Percentiles rank a stretch among this genome's conserved stretches.
Evolutionary conservation across 2,329 filamentous ascomycete genomes (phyloP).

Genomic region (Xenoacremonium recifei): DNA sequence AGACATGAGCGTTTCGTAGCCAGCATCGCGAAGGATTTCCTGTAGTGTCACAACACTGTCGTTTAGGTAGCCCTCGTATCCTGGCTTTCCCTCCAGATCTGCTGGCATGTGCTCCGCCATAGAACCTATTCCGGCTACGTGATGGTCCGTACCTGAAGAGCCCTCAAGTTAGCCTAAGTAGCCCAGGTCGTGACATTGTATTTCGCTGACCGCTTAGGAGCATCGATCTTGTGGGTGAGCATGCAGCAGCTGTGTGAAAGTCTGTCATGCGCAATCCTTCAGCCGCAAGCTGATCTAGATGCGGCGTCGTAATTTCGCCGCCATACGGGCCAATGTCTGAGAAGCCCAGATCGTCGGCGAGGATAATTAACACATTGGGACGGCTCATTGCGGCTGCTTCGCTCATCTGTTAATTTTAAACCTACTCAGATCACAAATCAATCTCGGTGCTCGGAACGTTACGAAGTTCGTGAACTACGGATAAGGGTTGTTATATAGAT

Average conservation of each 20-base stretch:
- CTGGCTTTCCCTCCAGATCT: neutral
- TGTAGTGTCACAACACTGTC: conserved; percentile 51
- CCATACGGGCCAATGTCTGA: conserved; percentile 59
- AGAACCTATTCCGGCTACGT: conserved; percentile 6
- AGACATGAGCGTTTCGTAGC: conserved; percentile 56
- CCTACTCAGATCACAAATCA: no score
- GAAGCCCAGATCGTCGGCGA: conserved; percentile 38
- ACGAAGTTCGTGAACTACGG: no score
- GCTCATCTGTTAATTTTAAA: no score
- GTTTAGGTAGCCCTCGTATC: conserved; percentile 53
- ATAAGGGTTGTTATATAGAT: no score
- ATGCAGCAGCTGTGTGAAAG: conserved; percentile 62
- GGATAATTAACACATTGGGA: conserved; percentile 2
- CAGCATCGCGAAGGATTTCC: conserved; percentile 53
- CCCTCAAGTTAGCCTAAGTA: no score
- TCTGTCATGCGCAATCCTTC: conserved; percentile 57
- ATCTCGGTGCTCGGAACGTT: no score
- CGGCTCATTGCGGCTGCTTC: no score
- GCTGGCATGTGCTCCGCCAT: conserved; percentile 44
- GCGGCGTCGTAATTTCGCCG: conserved; percentile 59
- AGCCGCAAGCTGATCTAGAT: conserved; percentile 52
- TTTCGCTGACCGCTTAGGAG: conserved; percentile 63
- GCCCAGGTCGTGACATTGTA: no score
- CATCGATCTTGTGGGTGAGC: conserved; percentile 62
- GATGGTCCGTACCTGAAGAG: conserved; percentile 47